Evolutionary conservation across 331 rosid genomes (phyloP), one percentile per base, ranked within the genome.

Genomic region (Malus hybrid): DNA sequence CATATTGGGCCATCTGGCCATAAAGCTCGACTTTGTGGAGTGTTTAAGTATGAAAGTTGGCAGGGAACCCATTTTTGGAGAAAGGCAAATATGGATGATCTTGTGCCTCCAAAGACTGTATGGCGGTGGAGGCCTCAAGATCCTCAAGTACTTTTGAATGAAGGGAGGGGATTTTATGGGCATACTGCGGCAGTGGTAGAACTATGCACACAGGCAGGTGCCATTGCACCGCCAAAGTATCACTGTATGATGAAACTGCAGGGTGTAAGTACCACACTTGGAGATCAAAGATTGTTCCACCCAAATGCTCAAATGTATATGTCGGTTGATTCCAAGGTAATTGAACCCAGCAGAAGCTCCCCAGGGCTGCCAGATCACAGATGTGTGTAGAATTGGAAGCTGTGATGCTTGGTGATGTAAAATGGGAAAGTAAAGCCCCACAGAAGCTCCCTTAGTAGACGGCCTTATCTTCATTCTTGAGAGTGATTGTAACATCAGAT

Each of bases 1-100:
- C 99, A 95, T 73, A 82, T 90, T 79, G 97, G 99, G 76, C 97
- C 91, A 7, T 90, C 97, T 48, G 99, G 97, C 39, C 96, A 92
- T 79, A 82, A 77, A 85, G 96, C 96, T 66, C 83, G 93, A 81
- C 93, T 87, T 15, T 92, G 99, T 83, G 99, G 97, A 36, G 84
- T 92, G 55, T 92, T 95, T 61, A 89, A 84, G 88, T 89, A 85
- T 42, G 48, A 10, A 42, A 85, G 87, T 76, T 92, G 97, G 93
- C 84, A 85, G 76, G 97, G 97, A 76, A 65, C 84, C 62, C 99
- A 95, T 84, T 85, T 85, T 82, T 94, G 99, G 99, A 78, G 74
- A 80, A 94, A 86, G 80, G 93, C 91, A 48, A 79, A 66, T 36
- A 86, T 95, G 63, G 83, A 95, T 84, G 88, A 87, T 83, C 85